Percentiles rank a stretch among this genome's conserved stretches.
phyloP scores from a whole-genome alignment of 208 protist genomes.

The Trypanosoma mega region DNA sequence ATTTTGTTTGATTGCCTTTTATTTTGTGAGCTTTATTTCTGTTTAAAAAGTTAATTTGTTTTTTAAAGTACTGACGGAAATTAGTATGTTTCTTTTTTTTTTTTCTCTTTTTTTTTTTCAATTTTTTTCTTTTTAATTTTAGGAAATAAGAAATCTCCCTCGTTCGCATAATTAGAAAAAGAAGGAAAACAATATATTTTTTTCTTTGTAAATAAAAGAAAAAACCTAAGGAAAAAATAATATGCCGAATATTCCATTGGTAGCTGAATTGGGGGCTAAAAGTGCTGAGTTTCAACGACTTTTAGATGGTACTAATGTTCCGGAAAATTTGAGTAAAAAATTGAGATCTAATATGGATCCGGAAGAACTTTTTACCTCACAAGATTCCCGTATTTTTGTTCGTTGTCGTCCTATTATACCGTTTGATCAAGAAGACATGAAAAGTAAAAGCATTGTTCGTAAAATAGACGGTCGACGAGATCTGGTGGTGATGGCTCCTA shows the following conservation, averaged over 20 bases:
- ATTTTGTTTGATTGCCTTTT: too few species aligned
- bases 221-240: constrained; percentile 11
- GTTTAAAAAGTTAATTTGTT: too few species aligned
- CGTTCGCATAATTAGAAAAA: constrained; percentile 10
- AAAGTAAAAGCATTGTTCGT: constrained; percentile 74
- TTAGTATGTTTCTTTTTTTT: too few species aligned
- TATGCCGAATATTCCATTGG: constrained; percentile 87
- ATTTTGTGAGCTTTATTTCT: too few species aligned
- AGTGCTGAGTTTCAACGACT: constrained; percentile 81
- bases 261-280: constrained; percentile 81
- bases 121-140: too few species aligned
- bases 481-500: constrained; percentile 80
- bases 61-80: too few species aligned
- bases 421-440: constrained; percentile 71
- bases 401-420: constrained; percentile 77
- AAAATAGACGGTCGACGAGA: constrained; percentile 75
- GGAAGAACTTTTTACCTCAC: constrained; percentile 76
- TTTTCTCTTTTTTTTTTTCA: too few species aligned
- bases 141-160: constrained; percentile 4
- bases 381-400: constrained; percentile 88
- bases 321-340: constrained; percentile 48
- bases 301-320: constrained; percentile 65
- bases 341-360: constrained; percentile 53
- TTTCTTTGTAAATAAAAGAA: constrained; percentile 7
- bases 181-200: constrained; percentile 10